Conservation (phyloP, 1,284 basidiomycete species). For the Hortiboletus rubellus region DNA sequence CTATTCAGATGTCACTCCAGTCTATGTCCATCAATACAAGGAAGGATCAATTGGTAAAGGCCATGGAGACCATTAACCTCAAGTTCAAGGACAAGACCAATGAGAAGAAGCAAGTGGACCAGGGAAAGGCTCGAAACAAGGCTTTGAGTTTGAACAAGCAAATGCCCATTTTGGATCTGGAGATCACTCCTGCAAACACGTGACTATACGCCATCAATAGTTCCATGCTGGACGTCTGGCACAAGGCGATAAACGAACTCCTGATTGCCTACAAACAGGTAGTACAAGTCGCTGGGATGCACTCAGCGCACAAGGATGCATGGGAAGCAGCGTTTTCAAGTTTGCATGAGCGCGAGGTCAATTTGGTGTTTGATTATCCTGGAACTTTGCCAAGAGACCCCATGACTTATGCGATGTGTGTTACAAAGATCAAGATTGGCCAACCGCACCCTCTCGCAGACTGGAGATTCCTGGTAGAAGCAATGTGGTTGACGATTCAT, state of each 20-base stretch:
- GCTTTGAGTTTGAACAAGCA: slow-evolving; percentile 6
- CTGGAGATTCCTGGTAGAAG: slow-evolving; percentile 47
- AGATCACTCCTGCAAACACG: slow-evolving; percentile 20
- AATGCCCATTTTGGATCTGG: slow-evolving; percentile 16
- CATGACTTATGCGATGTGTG: slow-evolving; percentile 41
- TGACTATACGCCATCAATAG: slow-evolving; percentile 33
- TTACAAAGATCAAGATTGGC: slow-evolving; percentile 44
- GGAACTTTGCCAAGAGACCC: slow-evolving; percentile 33
- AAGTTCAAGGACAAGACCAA: slow-evolving; percentile 22
- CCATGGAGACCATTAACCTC: slow-evolving; percentile 17
- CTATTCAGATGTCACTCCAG: slow-evolving; percentile 32
- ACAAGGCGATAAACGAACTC: slow-evolving; percentile 30
- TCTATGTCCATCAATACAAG: slow-evolving; percentile 21
- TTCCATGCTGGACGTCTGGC: slow-evolving; percentile 39
- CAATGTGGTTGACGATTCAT: slow-evolving; percentile 45
- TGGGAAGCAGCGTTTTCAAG: slow-evolving; percentile 48
- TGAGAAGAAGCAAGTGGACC: slow-evolving; percentile 3
- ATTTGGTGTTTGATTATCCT: slow-evolving; percentile 24
- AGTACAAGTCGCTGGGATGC: slow-evolving; percentile 35
- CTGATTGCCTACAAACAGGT: slow-evolving; percentile 39
- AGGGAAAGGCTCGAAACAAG: slow-evolving; percentile 9
- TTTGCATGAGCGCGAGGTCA: slow-evolving; percentile 45
- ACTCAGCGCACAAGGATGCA: slow-evolving; percentile 46
- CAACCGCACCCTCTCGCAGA: slow-evolving; percentile 49
- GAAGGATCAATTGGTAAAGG: slow-evolving; percentile 14